Base-by-base conservation (phyloP, 352 stramenopile species). In the Phytophthora crassamura region DNA sequence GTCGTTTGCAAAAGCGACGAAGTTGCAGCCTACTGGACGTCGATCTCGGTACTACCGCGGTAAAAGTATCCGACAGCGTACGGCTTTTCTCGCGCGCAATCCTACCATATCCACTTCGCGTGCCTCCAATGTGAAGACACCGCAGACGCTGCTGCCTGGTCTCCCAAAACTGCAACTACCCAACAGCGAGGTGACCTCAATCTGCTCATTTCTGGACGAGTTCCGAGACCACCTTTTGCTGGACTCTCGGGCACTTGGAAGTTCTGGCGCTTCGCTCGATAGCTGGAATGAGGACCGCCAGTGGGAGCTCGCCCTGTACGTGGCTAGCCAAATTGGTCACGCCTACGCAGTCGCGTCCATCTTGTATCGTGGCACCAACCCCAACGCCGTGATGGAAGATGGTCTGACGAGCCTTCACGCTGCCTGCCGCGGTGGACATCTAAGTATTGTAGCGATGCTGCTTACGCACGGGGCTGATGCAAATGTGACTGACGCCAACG, bases 221-320 rank as follows among this genome's bases (percentile, higher is more conserved):
- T 82, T 84, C 39, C 64, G 68, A 11, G 75, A 80, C 32, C 75
- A 84, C 28, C 64, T 88, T 48, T 45, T 89, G 20, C 22, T 72
- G 42, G 71, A 81, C 47, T 74, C 67, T 3, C 48, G 47, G 34
- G 62, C 71, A 28, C 55, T 75, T 18, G 67, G 59, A 25, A 67
- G n/a, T 28, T 69, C 43, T 35, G 35, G n/a, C 30, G 42, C 32
- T n/a, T 57, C 43, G 2, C 40, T 66, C 7, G 47, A 70, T 36
- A 48, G 49, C 38, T 61, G 72, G 22, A 64, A 61, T 14, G 69
- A 75, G 35, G 64, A 74, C 50, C 63, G 67, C 1, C 75, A 84
- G 35, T 90, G 81, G 81, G 73, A 86, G 22, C 56, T 84, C 5
- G 78, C 78, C 39, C 51, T 90, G 14, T 87, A 79, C 41, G 55